Percentiles rank a stretch among this genome's conserved stretches.
phyloP scores from a whole-genome alignment of 306 rosid species.

The Quercus gilva region DNA sequence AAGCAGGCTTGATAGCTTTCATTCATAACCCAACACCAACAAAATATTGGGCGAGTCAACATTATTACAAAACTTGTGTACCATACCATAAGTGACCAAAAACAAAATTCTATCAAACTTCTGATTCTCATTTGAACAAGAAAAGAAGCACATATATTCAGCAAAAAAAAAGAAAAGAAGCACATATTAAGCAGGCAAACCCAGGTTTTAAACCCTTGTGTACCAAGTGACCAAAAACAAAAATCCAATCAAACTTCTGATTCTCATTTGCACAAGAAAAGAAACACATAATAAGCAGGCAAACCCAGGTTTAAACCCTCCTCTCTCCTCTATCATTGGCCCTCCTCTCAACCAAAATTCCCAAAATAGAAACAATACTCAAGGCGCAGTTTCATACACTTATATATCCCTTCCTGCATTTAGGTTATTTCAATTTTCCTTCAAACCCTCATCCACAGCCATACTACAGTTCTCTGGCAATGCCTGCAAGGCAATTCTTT shows the following conservation, averaged over 20 bases:
- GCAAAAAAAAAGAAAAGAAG: background rate
- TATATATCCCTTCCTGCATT: background rate
- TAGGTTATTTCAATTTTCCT: conserved; percentile 12
- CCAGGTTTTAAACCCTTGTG: conserved; percentile 23
- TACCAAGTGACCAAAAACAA: background rate
- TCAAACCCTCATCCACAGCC: conserved; percentile 16
- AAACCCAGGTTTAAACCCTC: conserved; percentile 36
- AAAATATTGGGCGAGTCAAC: background rate
- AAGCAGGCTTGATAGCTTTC: too few relatives aligned
- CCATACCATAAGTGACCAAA: background rate
- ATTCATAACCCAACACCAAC: background rate
- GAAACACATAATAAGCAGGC: conserved; percentile 8
- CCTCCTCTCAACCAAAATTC: background rate
- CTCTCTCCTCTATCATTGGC: background rate
- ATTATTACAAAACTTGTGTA: background rate
- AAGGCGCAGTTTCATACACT: too few relatives aligned
- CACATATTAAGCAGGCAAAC: conserved; percentile 21
- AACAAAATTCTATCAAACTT: background rate
- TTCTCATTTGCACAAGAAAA: background rate
- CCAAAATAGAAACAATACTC: background rate
- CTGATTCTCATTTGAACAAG: background rate
- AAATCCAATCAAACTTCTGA: background rate
- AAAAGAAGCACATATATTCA: too few relatives aligned
- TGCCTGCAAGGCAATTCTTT: conserved; percentile 69
- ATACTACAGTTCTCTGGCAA: conserved; percentile 50